Conservation (phyloP, 331 rosid genomes). For the Saraca asoca region DNA sequence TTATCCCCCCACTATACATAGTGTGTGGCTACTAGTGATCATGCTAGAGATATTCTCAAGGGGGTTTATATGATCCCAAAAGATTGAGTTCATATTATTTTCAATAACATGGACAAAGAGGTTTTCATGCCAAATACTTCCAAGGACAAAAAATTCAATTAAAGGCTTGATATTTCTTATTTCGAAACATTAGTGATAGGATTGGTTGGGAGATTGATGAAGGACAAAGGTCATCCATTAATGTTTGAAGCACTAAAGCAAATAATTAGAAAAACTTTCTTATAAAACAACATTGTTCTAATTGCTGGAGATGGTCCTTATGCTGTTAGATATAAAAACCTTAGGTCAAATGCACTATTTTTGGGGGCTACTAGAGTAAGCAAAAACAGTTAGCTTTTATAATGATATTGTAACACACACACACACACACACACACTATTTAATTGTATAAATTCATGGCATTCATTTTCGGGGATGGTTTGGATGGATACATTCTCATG, state of each 20-base stretch:
- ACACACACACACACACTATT: too few species aligned
- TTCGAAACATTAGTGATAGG: slow-evolving; percentile 58
- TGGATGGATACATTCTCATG: too few species aligned
- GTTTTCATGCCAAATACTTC: slow-evolving; percentile 53
- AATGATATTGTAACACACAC: too few species aligned
- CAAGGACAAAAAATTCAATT: slow-evolving; percentile 44
- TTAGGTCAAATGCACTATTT: too few species aligned
- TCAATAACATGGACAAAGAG: slow-evolving; percentile 63
- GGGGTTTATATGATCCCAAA: slow-evolving; percentile 67
- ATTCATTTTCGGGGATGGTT: too few species aligned
- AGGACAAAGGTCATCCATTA: slow-evolving; percentile 72
- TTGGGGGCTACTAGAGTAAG: too few species aligned
- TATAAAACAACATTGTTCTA: slow-evolving; percentile 45
- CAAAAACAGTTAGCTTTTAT: too few species aligned
- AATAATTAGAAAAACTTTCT: slow-evolving; percentile 48
- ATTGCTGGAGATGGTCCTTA: slow-evolving; percentile 84
- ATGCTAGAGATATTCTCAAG: slow-evolving; percentile 60
- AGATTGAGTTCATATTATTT: slow-evolving; percentile 60
- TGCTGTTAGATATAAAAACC: slow-evolving; percentile 68
- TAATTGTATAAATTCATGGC: too few species aligned
- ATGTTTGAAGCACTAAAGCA: slow-evolving; percentile 70
- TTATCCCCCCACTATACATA: too few species aligned
- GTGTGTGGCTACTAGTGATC: slow-evolving; percentile 73
- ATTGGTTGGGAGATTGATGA: slow-evolving; percentile 70
- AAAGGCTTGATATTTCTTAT: slow-evolving; percentile 42